Evolutionary conservation across 2,329 filamentous ascomycete genomes (phyloP).

Genomic region (Rhynchosporium graminicola): DNA sequence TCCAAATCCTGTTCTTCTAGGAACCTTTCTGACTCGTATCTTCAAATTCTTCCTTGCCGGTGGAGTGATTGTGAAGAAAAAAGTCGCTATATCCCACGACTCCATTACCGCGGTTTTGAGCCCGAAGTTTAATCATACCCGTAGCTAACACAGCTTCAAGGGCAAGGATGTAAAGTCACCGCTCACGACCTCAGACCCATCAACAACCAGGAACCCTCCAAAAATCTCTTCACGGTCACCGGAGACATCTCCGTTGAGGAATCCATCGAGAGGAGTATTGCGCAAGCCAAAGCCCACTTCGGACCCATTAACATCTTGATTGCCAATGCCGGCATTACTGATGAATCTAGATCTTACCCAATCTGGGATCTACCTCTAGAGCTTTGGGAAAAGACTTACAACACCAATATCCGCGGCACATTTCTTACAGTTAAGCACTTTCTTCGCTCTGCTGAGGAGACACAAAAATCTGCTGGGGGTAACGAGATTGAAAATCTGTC

Average conservation of each 20-base stretch:
- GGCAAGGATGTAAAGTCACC: constrained; percentile 54
- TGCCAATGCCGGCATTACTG: constrained; percentile 54
- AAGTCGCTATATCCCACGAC: neutral
- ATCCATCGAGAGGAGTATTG: constrained; percentile 46
- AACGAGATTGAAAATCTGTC: constrained; percentile 51
- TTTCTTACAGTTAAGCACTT: constrained; percentile 59
- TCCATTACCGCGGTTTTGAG: neutral
- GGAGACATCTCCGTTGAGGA: constrained; percentile 52
- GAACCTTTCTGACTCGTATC: neutral
- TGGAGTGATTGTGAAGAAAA: neutral
- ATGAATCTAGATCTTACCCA: constrained; percentile 49
- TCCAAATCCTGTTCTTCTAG: neutral
- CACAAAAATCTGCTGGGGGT: constrained; percentile 41
- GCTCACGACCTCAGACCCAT: constrained; percentile 50
- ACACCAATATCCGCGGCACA: constrained; percentile 52
- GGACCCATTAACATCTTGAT: constrained; percentile 54
- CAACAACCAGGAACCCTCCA: constrained; percentile 36
- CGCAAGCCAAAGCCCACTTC: constrained; percentile 46
- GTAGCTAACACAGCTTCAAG: neutral
- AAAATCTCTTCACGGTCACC: constrained; percentile 45
- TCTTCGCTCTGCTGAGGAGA: constrained; percentile 45
- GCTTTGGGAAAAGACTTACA: constrained; percentile 54
- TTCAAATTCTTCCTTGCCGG: neutral
- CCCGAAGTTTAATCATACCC: neutral
- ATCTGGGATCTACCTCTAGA: constrained; percentile 55